Evolutionary conservation across 139 green algal species (phyloP).

Genomic region (Closterium sp.): DNA sequence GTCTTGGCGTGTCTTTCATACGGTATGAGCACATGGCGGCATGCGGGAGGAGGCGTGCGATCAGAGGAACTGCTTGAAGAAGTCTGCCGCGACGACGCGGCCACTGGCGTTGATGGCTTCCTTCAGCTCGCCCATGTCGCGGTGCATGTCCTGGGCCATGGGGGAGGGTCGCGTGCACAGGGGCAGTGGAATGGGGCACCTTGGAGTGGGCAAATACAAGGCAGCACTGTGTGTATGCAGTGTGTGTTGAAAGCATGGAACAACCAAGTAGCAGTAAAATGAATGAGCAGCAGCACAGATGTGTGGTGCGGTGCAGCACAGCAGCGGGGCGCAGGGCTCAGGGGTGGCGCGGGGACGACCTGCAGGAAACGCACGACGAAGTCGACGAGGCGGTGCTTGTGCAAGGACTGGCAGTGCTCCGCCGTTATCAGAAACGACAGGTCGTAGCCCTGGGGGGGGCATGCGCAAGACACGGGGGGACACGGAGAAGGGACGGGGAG

Average conservation of each 20-base stretch:
- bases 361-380: slow-evolving; percentile 70
- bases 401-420: slow-evolving; percentile 57
- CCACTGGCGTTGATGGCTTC: slow-evolving; percentile 58
- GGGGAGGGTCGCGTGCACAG: background rate
- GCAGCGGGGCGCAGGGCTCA: background rate
- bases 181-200: background rate
- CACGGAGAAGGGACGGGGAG: background rate
- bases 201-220: background rate
- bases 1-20: too few species aligned
- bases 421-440: slow-evolving; percentile 70
- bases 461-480: background rate
- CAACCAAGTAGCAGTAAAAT: background rate
- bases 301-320: background rate
- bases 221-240: background rate
- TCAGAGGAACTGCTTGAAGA: slow-evolving; percentile 54
- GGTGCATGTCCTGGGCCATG: slow-evolving; percentile 53
- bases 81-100: slow-evolving; percentile 53
- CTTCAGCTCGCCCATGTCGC: slow-evolving; percentile 69
- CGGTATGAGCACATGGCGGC: background rate
- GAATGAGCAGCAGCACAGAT: background rate
- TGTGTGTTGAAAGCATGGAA: background rate
- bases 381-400: slow-evolving; percentile 58
- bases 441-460: slow-evolving; percentile 57
- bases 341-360: background rate
- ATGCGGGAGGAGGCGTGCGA: background rate